Evolutionary conservation across 2,329 filamentous ascomycete species (phyloP), one percentile per base, ranked within the genome.

Genomic region (Colletotrichum musae): DNA sequence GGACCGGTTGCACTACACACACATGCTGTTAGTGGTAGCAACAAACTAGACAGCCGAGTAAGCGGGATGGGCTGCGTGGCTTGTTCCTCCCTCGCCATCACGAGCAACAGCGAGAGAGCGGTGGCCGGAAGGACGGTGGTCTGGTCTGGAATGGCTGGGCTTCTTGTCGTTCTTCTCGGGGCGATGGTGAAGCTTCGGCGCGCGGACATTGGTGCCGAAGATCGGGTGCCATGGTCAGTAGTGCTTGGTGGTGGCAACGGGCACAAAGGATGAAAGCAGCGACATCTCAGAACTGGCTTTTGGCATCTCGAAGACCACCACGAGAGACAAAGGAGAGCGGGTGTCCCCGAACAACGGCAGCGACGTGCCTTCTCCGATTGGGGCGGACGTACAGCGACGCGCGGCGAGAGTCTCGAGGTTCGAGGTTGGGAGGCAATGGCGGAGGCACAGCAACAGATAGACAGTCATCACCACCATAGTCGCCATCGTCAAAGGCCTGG

Each of bases 51-150:
- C 28, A 26, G 50, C 59, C 59, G 50, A 54, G n/a, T 54, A 62
- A 62, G 59, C 59, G 59, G 59, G 50, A 62, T 62, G 50, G 48
- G n/a, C 36, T 62, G 59, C 21, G 21, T 48, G 15, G 10, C 9
- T 10, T n/a, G 21, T 24, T 24, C 21, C 21, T 24, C 21, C 21
- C 16, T n/a, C 45, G n/a, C 45, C n/a, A 18, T 48, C 18, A 16
- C 18, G 16, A 48, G 16, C 5, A 24, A 9, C n/a, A 21, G 47
- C 21, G 47, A 21, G 15, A n/a, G 58, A 52, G 47, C 58, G 36
- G 48, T 50, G 48, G 58, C 47, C 47, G 21, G 21, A 24, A 24
- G 21, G 21, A 24, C 21, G 58, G 28, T 28, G 32, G 48, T 21
- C 47, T 26, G 36, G 32, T 43, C 48, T 61, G 36, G 58, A 52